These are phyloP conservation scores for Xerocomellus chrysenteron DNA, from an alignment of 768 basidiomycete genomes.

Conservation along the genomic window DNA sequence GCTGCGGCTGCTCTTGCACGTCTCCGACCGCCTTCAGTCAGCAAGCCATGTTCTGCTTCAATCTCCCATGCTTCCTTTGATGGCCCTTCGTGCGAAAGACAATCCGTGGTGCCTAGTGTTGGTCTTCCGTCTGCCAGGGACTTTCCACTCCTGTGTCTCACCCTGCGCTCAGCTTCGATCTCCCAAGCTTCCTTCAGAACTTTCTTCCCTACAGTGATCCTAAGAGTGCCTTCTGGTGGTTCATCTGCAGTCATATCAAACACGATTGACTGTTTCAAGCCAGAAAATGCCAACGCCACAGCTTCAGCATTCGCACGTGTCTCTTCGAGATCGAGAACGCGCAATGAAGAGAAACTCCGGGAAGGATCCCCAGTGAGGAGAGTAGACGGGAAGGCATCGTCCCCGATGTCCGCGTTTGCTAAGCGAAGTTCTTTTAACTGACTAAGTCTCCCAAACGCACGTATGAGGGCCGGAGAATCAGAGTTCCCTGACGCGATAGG, in stretches of 20 bases:
- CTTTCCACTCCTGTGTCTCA: constrained; percentile 40
- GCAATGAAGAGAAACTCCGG: constrained; percentile 49
- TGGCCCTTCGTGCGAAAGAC: constrained; percentile 27
- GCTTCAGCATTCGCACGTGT: constrained; percentile 54
- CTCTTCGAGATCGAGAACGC: constrained; percentile 63
- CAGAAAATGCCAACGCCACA: constrained; percentile 44
- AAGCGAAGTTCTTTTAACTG: constrained; percentile 59
- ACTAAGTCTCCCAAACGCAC: constrained; percentile 44
- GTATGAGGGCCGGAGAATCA: constrained; percentile 37
- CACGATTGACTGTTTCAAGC: constrained; percentile 49
- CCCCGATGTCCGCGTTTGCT: constrained; percentile 55
- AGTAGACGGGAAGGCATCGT: constrained; percentile 52
- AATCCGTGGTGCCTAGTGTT: not conserved
- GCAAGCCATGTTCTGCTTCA: constrained; percentile 70
- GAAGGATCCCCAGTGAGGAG: constrained; percentile 19
- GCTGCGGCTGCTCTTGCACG: constrained; percentile 49
- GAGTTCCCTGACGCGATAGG: constrained; percentile 49
- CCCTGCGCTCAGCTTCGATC: constrained; percentile 62
- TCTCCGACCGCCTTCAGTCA: constrained; percentile 72
- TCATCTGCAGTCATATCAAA: constrained; percentile 57
- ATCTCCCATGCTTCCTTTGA: constrained; percentile 78
- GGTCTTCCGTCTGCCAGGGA: constrained; percentile 24
- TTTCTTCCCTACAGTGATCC: constrained; percentile 67
- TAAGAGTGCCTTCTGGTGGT: constrained; percentile 49
- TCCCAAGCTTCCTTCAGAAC: constrained; percentile 79